Conservation (phyloP, 2,329 filamentous ascomycete species). For the Didymella glomerata region DNA sequence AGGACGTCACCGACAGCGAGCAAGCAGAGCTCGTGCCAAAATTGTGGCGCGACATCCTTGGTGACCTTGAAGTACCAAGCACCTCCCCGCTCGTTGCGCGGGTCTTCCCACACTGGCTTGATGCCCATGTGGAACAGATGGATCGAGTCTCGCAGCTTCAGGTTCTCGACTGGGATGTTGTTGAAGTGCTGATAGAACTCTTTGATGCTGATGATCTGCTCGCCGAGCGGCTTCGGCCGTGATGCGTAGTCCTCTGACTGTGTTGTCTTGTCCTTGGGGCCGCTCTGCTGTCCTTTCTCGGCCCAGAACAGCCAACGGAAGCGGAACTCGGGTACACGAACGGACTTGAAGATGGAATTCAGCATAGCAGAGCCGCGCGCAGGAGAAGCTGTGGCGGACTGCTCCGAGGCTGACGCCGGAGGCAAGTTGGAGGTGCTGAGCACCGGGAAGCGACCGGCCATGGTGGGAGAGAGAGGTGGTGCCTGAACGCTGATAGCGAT, state of each 20-base stretch:
- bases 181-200: slow-evolving; percentile 64
- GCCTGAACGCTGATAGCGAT: slow-evolving; percentile 24
- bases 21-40: slow-evolving; percentile 83
- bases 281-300: slow-evolving; percentile 50
- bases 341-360: slow-evolving; percentile 55
- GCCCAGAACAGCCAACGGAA: slow-evolving; percentile 64
- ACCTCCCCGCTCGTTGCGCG: slow-evolving; percentile 83
- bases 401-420: slow-evolving; percentile 66
- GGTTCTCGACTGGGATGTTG: slow-evolving; percentile 79
- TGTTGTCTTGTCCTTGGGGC: slow-evolving; percentile 34
- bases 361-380: slow-evolving; percentile 81
- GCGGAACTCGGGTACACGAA: slow-evolving; percentile 60
- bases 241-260: slow-evolving; percentile 53
- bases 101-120: slow-evolving; percentile 85
- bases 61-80: slow-evolving; percentile 92
- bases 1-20: slow-evolving; percentile 84
- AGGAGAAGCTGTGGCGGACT: slow-evolving; percentile 70
- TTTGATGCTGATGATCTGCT: slow-evolving; percentile 57
- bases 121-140: slow-evolving; percentile 85
- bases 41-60: slow-evolving; percentile 74
- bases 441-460: slow-evolving; percentile 46
- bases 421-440: slow-evolving; percentile 61
- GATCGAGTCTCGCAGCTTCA: slow-evolving; percentile 71
- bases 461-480: slow-evolving; percentile 23
- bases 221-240: slow-evolving; percentile 55